Percentiles rank a stretch among this genome's conserved stretches.
Conservation (phyloP, 2,329 filamentous ascomycete genomes). For the Aspergillus alliaceus region DNA sequence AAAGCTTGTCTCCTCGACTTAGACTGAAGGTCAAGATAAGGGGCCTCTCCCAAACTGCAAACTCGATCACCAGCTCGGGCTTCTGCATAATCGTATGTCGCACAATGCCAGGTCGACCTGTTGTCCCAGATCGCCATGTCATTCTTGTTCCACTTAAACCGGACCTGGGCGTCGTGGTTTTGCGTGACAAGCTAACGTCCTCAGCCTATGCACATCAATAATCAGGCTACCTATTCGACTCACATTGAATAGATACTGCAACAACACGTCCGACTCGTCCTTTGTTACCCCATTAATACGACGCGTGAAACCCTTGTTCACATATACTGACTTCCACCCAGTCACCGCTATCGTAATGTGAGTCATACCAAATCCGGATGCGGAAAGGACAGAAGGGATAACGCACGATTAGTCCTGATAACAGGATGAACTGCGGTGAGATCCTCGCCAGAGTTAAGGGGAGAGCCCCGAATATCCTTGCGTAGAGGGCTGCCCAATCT, state of each 20-base stretch:
- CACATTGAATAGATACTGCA: constrained; percentile 45
- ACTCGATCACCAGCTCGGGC: constrained; percentile 50
- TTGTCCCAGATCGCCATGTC: constrained; percentile 38
- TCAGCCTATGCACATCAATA: not conserved
- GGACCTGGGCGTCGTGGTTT: constrained; percentile 53
- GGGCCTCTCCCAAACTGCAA: constrained; percentile 54
- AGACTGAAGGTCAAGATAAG: constrained; percentile 48
- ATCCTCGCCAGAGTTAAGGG: constrained; percentile 54
- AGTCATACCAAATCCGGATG: not conserved
- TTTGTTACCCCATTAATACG: constrained; percentile 47
- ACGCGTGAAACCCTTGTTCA: constrained; percentile 42
- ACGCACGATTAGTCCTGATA: constrained; percentile 55
- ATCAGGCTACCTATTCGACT: not conserved
- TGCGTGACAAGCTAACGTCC: constrained; percentile 34
- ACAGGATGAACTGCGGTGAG: constrained; percentile 57
- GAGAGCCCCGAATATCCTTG: constrained; percentile 51
- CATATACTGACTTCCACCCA: constrained; percentile 60
- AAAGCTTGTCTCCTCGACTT: constrained; percentile 42
- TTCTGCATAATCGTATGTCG: constrained; percentile 31
- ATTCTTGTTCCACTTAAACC: constrained; percentile 52
- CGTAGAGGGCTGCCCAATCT: constrained; percentile 34
- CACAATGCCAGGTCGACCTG: constrained; percentile 46
- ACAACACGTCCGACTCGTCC: constrained; percentile 45
- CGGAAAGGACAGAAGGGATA: not conserved
- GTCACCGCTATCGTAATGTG: constrained; percentile 47